Conservation (phyloP, 208 protist species). For the Acanthamoeba culbertsoni region DNA sequence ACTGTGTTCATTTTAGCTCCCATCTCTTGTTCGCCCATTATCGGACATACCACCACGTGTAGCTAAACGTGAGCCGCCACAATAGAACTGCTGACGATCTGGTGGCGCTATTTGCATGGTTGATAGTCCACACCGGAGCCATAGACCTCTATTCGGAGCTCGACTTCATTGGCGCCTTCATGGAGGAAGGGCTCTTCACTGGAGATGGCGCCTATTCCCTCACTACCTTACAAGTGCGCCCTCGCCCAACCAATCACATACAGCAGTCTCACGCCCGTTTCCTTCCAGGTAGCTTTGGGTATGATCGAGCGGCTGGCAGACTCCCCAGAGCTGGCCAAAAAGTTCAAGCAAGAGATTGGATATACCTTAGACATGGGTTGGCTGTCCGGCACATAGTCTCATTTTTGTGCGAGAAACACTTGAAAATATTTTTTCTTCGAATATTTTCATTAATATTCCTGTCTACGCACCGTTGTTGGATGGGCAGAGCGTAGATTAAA, state of each 20-base stretch:
- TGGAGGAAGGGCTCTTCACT: constrained; percentile 36
- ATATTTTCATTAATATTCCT: not conserved
- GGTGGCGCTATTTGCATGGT: constrained; percentile 26
- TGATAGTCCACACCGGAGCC: not conserved
- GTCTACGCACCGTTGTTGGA: no score
- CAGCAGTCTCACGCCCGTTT: no score
- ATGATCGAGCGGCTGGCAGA: constrained; percentile 19
- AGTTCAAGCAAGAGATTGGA: constrained; percentile 33
- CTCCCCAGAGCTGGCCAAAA: not conserved
- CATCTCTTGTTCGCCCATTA: not conserved
- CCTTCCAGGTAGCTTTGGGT: not conserved
- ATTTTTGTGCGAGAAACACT: no score
- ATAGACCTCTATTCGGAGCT: constrained; percentile 24
- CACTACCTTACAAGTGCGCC: constrained; percentile 16
- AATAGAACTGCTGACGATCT: constrained; percentile 24
- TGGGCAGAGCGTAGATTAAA: no score
- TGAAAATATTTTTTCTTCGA: no score
- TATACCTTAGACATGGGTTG: constrained; percentile 55
- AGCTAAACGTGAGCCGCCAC: not conserved
- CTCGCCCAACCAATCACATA: no score
- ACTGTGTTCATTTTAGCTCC: not conserved
- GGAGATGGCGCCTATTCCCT: constrained; percentile 38
- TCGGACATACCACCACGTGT: not conserved
- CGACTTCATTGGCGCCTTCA: constrained; percentile 33
- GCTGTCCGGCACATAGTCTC: not conserved